Evolutionary conservation across 257 asterid species (phyloP).

Genomic region (Forsythia viridissima): DNA sequence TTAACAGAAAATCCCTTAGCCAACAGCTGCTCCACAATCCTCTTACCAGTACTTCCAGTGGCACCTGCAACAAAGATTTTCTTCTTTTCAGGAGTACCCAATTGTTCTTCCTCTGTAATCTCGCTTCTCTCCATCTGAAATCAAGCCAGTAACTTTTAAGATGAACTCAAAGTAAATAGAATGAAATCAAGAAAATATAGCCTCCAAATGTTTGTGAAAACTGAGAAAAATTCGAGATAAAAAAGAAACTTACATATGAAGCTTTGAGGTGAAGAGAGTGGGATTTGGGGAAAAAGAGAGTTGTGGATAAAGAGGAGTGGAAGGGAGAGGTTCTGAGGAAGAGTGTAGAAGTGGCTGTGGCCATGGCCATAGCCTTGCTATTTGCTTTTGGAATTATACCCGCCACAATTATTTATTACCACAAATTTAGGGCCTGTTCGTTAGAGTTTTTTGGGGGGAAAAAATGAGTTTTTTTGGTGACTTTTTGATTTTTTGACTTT

Average conservation of each 20-base stretch:
- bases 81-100: constrained; percentile 44
- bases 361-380: constrained; percentile 22
- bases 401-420: constrained; percentile 20
- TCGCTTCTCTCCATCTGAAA: constrained; percentile 68
- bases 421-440: too few relatives aligned
- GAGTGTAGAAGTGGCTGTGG: constrained; percentile 34
- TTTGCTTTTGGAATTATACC: not conserved
- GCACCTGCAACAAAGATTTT: constrained; percentile 93
- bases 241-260: constrained; percentile 34
- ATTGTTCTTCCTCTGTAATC: constrained; percentile 48
- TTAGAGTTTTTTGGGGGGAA: too few relatives aligned
- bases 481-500: too few relatives aligned
- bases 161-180: not conserved
- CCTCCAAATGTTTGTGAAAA: not conserved
- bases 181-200: not conserved
- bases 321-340: constrained; percentile 38
- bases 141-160: not conserved
- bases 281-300: constrained; percentile 14
- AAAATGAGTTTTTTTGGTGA: too few relatives aligned
- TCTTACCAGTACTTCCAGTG: constrained; percentile 87
- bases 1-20: constrained; percentile 84
- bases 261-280: constrained; percentile 45
- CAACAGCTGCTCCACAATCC: constrained; percentile 91
- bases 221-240: not conserved
- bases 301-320: constrained; percentile 29